Evolutionary conservation across 2,329 filamentous ascomycete species (phyloP), one percentile per base, ranked within the genome.

Genomic region (Aspergillus pseudotamarii): DNA sequence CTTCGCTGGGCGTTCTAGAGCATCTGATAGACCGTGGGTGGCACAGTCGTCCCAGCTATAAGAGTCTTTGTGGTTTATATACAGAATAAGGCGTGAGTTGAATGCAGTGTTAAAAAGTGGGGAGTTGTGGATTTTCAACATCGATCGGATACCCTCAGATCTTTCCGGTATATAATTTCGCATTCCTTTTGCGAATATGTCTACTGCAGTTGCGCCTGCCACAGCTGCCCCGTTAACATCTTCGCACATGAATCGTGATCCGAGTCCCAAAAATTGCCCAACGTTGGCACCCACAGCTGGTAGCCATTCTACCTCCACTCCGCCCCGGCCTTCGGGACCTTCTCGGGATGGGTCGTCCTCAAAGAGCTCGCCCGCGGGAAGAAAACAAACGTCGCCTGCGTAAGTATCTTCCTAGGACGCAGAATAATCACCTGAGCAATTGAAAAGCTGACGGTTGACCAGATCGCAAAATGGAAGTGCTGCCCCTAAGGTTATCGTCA

Each of bases 401-500:
- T 75, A 86, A 86, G 80, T 82, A 10, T n/a, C 28, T 50, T 21
- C 43, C 16, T 41, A 34, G 11, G 9, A 30, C 28, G 23, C 6
- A 26, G 23, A 54, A n/a, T 16, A 16, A 1, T 32, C 14, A 8
- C 10, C 11, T 38, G 2, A 34, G 34, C 5, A 16, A 16, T n/a
- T 26, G 11, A 26, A 26, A 36, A 21, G 21, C 51, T 55, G 8
- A 55, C 16, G 16, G 14, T 28, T 32, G 41, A 41, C 28, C 57
- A 75, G 73, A 36, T 75, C 74, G 4, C 75, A 75, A 60, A 73
- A 70, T 79, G 83, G 85, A 76, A 79, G 81, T 77, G 77, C 84
- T 57, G 80, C 84, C 63, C 91, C 92, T 46, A 94, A 92, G 81
- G 96, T 97, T 66, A 86, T 96, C 68, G 94, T 99, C 64, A 98